These are phyloP conservation scores for Cordyceps militaris DNA, from an alignment of 2,329 filamentous ascomycete genomes.

Conservation along the genomic window DNA sequence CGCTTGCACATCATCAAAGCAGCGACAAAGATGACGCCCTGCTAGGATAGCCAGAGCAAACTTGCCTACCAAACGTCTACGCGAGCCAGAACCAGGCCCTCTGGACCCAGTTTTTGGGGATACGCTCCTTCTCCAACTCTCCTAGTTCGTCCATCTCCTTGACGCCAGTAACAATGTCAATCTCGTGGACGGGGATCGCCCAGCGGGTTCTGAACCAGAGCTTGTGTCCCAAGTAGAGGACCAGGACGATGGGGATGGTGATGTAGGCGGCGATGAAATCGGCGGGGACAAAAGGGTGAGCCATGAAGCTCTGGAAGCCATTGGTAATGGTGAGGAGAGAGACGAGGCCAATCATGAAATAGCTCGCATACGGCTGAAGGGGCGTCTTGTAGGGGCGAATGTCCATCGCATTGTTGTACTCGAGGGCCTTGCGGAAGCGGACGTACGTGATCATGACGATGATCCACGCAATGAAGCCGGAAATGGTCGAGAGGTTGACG, in stretches of 20 bases:
- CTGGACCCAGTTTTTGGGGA: conserved; percentile 44
- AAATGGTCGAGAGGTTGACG: conserved; percentile 60
- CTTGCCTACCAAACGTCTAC: not conserved
- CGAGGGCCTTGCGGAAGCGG: conserved; percentile 52
- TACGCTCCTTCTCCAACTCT: conserved; percentile 38
- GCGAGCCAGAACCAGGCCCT: conserved; percentile 52
- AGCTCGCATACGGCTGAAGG: conserved; percentile 58
- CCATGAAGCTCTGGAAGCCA: conserved; percentile 69
- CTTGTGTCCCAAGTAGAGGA: conserved; percentile 60
- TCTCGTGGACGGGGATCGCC: conserved; percentile 36
- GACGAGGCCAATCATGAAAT: conserved; percentile 50
- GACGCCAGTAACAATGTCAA: conserved; percentile 52
- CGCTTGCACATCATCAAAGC: not conserved
- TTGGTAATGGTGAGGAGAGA: conserved; percentile 62
- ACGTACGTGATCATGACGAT: conserved; percentile 52
- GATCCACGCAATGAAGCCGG: conserved; percentile 54
- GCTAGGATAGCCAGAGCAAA: not conserved
- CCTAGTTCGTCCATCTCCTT: conserved; percentile 55
- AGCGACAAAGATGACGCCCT: not conserved
- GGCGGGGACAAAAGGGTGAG: conserved; percentile 52
- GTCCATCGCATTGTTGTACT: conserved; percentile 41
- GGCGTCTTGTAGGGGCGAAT: conserved; percentile 45
- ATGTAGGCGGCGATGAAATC: conserved; percentile 61
- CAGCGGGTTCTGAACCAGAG: conserved; percentile 37
- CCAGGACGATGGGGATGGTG: conserved; percentile 53